A percentile compares a stretch with the other conserved stretches of the same genome.
These are phyloP conservation scores for Penicillium sp. DNA, from an alignment of 2,329 filamentous ascomycete genomes.

Conservation along the genomic window DNA sequence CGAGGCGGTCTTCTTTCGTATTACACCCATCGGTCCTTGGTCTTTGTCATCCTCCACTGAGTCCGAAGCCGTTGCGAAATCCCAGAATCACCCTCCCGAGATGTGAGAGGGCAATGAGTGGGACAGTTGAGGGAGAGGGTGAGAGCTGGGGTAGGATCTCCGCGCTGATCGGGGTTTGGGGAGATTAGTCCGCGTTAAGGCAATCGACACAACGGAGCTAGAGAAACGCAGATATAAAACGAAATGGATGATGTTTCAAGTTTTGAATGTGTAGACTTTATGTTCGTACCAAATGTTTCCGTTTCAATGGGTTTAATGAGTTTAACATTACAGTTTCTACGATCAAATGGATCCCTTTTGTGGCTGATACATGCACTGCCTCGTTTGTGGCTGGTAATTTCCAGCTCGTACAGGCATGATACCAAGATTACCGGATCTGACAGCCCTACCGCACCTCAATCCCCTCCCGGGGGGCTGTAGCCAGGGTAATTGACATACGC, in stretches of 20 bases:
- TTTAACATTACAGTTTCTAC: too few species aligned
- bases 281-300: too few species aligned
- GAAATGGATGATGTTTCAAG: too few species aligned
- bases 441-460: neutral
- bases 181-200: neutral
- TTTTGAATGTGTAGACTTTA: too few species aligned
- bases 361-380: neutral
- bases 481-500: neutral
- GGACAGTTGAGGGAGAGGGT: constrained; percentile 6
- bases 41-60: constrained; percentile 41
- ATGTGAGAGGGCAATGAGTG: constrained; percentile 27
- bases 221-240: neutral
- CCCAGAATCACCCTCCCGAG: constrained; percentile 29
- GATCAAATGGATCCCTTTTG: neutral
- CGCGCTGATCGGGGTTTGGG: constrained; percentile 15
- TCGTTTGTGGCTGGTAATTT: constrained; percentile 1
- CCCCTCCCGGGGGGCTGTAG: neutral
- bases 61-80: constrained; percentile 35
- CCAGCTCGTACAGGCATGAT: neutral
- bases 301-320: too few species aligned
- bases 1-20: constrained; percentile 89
- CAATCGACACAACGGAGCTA: neutral
- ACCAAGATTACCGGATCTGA: neutral
- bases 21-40: constrained; percentile 73
- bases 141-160: constrained; percentile 23